phyloP scores from a whole-genome alignment of 345 rosid species.

The Capsella bursapastoris region DNA sequence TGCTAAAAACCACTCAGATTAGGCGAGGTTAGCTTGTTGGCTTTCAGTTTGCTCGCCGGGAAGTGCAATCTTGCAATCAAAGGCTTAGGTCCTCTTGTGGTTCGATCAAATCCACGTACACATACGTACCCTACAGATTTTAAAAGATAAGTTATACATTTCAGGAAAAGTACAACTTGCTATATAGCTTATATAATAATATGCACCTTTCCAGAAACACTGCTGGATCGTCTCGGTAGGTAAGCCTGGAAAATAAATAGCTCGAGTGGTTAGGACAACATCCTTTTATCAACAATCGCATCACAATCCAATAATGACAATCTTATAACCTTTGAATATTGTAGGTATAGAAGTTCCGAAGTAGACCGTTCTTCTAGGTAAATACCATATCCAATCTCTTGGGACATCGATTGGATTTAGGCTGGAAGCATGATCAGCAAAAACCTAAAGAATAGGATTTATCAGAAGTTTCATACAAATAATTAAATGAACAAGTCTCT shows the following conservation, averaged over 20 bases:
- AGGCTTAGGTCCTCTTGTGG: constrained; percentile 74
- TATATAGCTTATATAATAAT: neutral
- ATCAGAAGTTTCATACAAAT: constrained; percentile 1
- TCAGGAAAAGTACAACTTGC: neutral
- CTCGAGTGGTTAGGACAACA: neutral
- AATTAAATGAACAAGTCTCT: neutral
- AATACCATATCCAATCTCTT: constrained; percentile 75
- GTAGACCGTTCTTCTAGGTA: constrained; percentile 79
- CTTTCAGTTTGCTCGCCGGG: constrained; percentile 69
- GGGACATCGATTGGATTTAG: constrained; percentile 77
- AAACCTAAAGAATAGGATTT: constrained; percentile 55
- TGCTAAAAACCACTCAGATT: neutral
- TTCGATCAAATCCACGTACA: constrained; percentile 84
- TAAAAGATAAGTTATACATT: neutral
- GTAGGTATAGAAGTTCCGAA: constrained; percentile 92
- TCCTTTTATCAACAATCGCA: constrained; percentile 1
- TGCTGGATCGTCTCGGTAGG: constrained; percentile 79
- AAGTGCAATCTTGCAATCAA: constrained; percentile 83
- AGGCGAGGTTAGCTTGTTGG: constrained; percentile 20
- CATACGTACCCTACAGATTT: constrained; percentile 83
- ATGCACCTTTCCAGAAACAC: constrained; percentile 94
- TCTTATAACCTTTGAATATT: constrained; percentile 76
- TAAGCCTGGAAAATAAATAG: constrained; percentile 55
- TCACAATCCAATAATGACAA: constrained; percentile 13
- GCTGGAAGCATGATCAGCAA: constrained; percentile 95